Evolutionary conservation across 2,329 filamentous ascomycete species (phyloP).

Genomic region (Diaporthe vexans): DNA sequence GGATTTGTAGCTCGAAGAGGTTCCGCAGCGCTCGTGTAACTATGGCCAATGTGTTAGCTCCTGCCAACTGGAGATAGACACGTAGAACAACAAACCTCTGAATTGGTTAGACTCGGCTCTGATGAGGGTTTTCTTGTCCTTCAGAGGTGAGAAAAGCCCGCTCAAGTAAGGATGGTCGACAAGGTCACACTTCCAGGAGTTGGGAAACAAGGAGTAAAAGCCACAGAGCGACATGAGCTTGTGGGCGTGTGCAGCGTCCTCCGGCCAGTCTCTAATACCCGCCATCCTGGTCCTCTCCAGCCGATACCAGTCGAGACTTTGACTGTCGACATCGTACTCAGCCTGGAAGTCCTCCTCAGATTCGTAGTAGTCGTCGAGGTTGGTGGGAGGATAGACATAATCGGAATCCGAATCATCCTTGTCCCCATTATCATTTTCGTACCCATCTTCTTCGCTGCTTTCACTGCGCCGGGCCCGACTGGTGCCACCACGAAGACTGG

Average conservation of each 20-base stretch:
- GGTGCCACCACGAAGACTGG: slow-evolving; percentile 31
- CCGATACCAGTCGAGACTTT: slow-evolving; percentile 27
- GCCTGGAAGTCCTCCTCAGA: slow-evolving; percentile 34
- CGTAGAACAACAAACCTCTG: slow-evolving; percentile 44
- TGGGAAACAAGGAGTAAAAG: slow-evolving; percentile 52
- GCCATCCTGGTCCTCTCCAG: slow-evolving; percentile 41
- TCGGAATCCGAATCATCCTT: slow-evolving; percentile 22
- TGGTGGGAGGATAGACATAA: neutral
- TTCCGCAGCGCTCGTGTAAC: slow-evolving; percentile 52
- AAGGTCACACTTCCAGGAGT: slow-evolving; percentile 51
- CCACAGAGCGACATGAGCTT: slow-evolving; percentile 53
- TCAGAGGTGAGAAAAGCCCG: slow-evolving; percentile 49
- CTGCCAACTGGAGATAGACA: neutral
- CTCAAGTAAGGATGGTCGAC: slow-evolving; percentile 51
- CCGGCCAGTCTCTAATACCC: slow-evolving; percentile 49
- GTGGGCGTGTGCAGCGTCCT: slow-evolving; percentile 50
- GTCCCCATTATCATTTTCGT: neutral
- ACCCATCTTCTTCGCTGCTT: neutral
- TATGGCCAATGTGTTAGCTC: slow-evolving; percentile 39
- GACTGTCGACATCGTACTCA: slow-evolving; percentile 34
- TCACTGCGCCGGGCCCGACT: slow-evolving; percentile 52
- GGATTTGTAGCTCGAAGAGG: slow-evolving; percentile 52
- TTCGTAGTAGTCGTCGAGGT: slow-evolving; percentile 17
- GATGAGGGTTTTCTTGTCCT: slow-evolving; percentile 47
- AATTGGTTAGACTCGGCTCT: slow-evolving; percentile 48